These are phyloP conservation scores for Plasmodium knowlesi DNA, from an alignment of 169 alveolate genomes.

Conservation along the genomic window DNA sequence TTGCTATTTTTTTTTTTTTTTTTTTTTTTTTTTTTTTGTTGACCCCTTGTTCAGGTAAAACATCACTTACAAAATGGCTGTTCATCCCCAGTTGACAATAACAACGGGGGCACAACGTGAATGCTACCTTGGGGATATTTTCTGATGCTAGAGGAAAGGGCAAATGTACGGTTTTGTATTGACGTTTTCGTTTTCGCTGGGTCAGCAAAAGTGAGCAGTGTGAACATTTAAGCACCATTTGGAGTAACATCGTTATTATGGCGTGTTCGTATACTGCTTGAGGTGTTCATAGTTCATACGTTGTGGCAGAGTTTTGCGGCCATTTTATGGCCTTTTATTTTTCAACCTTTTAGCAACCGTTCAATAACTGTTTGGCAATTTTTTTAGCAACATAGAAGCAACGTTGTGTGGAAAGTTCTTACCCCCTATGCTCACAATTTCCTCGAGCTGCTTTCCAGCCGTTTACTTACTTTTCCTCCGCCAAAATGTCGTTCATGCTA, in stretches of 20 bases:
- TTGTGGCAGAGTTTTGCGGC: neutral
- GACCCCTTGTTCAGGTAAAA: neutral
- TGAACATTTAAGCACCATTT: neutral
- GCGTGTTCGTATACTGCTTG: too few relatives aligned
- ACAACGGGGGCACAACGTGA: neutral
- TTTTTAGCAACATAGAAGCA: neutral
- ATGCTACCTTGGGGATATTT: neutral
- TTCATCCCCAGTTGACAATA: neutral
- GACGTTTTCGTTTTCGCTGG: neutral
- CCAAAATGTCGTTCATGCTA: conserved; percentile 97
- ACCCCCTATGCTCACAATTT: neutral
- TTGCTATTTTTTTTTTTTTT: too few relatives aligned
- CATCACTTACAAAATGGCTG: neutral
- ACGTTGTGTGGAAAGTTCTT: neutral
- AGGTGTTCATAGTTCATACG: neutral
- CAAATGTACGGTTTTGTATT: neutral
- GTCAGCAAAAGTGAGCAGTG: neutral
- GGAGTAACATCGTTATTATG: neutral
- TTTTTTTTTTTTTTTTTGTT: neutral
- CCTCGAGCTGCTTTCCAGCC: neutral
- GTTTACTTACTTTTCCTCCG: neutral
- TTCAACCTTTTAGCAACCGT: neutral
- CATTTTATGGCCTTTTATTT: neutral
- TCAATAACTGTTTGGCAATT: neutral
- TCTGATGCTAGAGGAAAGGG: neutral